A percentile compares a stretch with the other conserved stretches of the same genome.
phyloP scores from a whole-genome alignment of 306 rosid species.

The Acmispon strigosus region DNA sequence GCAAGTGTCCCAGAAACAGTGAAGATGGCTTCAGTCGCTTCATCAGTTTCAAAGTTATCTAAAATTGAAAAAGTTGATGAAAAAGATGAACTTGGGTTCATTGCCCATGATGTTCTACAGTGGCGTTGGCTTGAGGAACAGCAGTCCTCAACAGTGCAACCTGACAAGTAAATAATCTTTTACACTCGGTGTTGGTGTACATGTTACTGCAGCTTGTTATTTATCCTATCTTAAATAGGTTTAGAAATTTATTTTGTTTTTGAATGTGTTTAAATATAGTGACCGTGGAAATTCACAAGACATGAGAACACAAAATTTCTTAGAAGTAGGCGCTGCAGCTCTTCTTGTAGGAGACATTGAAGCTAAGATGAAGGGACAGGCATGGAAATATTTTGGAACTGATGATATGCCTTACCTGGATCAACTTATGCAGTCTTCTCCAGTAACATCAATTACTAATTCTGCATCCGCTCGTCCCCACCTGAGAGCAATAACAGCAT shows the following conservation, averaged over 20 bases:
- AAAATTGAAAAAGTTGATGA: constrained; percentile 55
- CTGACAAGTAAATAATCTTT: constrained; percentile 46
- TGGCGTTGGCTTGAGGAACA: constrained; percentile 87
- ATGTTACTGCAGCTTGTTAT: constrained; percentile 6
- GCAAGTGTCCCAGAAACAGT: constrained; percentile 33
- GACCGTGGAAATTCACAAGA: constrained; percentile 55
- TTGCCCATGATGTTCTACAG: constrained; percentile 65
- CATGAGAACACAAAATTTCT: constrained; percentile 56
- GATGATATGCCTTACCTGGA: constrained; percentile 86
- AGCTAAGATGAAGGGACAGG: constrained; percentile 70
- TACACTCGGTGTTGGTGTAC: constrained; percentile 9
- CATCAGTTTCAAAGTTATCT: constrained; percentile 59
- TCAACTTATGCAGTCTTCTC: constrained; percentile 74
- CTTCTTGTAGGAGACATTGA: constrained; percentile 69
- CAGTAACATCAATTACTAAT: constrained; percentile 63
- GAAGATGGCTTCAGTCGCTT: constrained; percentile 49
- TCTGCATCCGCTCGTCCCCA: constrained; percentile 68
- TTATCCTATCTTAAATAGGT: neutral
- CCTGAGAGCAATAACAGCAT: constrained; percentile 86
- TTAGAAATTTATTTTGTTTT: constrained; percentile 10
- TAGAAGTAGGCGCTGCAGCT: constrained; percentile 89
- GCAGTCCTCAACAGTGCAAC: constrained; percentile 38
- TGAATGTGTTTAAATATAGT: constrained; percentile 37
- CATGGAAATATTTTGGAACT: constrained; percentile 83
- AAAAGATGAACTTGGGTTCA: constrained; percentile 49